Evolutionary conservation across 306 rosid genomes (phyloP).

Genomic region (Sesbania bispinosa): DNA sequence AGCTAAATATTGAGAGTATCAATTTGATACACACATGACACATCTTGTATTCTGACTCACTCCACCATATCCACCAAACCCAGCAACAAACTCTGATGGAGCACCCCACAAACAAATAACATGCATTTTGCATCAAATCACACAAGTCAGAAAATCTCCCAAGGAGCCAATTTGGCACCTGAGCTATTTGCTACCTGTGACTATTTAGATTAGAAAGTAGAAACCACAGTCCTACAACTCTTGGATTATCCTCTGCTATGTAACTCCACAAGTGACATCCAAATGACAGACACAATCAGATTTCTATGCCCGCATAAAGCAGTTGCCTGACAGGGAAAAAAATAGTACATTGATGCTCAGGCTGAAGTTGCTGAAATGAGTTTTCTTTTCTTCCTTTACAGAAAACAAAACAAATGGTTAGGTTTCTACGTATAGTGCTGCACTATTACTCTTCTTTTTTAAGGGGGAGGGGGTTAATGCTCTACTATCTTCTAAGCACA

Average conservation of each 20-base stretch:
- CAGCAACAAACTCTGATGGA: neutral
- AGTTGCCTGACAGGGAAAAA: neutral
- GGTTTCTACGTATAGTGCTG: neutral
- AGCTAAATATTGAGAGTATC: neutral
- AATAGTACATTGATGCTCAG: neutral
- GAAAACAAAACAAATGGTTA: neutral
- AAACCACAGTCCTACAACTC: neutral
- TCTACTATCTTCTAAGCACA: neutral
- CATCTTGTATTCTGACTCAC: neutral
- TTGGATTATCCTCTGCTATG: no score
- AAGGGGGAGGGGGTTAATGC: neutral
- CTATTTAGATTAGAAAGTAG: neutral
- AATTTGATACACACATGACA: neutral
- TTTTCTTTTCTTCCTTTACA: neutral
- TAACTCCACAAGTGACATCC: neutral
- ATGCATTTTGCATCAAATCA: neutral
- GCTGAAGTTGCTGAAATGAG: neutral
- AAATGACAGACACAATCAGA: neutral
- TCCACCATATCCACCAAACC: neutral
- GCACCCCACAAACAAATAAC: slow-evolving; percentile 2
- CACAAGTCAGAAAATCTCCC: neutral
- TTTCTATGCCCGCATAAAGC: neutral
- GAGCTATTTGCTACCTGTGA: neutral
- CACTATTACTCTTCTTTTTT: neutral
- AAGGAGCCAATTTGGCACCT: neutral